Base-by-base conservation (phyloP, 2,329 filamentous ascomycete species). In the Trichoderma afroharzianum region DNA sequence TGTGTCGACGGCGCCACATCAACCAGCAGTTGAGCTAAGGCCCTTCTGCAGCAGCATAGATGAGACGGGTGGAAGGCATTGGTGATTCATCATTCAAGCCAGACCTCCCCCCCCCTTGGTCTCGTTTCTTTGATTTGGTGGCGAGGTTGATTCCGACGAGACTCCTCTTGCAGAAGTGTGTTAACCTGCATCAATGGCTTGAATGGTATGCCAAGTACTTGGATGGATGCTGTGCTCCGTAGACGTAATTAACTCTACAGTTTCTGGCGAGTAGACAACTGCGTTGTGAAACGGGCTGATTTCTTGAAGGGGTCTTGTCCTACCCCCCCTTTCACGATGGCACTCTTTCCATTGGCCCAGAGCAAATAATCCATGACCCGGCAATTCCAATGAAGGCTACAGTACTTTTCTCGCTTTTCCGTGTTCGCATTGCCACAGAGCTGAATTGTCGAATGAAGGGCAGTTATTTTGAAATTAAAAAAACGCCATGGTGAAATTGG, bases 281-380 rank as follows among this genome's bases (percentile, higher is more conserved):
- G 18, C 32, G 39, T 58, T 6, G 64, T 68, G 64, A 58, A 61
- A 68, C 66, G 26, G 39, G 7, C n/a, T 68, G 36, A 68, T 68
- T 61, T 59, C 55, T 61, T 59, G 55, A 68, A 68, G 55, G 66
- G 66, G 36, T 47, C 33, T n/a, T 50, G 66, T 68, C 26, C n/a
- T 68, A 50, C 66, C 57, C 55, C 55, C 53, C n/a, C n/a, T 59
- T 28, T 33, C 57, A 33, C 14, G 33, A 30, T 50, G 33, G 26
- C 47, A 12, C 14, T 43, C 24, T 24, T 55, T 58, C 32, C 50
- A 59, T 59, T 68, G 66, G 66, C 3, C 39, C 28, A 12, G 15
- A 15, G 39, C 28, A 28, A 68, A 33, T 55, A 39, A 68, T 68
- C 66, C 47, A 43, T 30, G 33, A 47, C 66, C 66, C 39, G 18